Base-by-base conservation (phyloP, 345 rosid species). In the Rhodomyrtus tomentosa region DNA sequence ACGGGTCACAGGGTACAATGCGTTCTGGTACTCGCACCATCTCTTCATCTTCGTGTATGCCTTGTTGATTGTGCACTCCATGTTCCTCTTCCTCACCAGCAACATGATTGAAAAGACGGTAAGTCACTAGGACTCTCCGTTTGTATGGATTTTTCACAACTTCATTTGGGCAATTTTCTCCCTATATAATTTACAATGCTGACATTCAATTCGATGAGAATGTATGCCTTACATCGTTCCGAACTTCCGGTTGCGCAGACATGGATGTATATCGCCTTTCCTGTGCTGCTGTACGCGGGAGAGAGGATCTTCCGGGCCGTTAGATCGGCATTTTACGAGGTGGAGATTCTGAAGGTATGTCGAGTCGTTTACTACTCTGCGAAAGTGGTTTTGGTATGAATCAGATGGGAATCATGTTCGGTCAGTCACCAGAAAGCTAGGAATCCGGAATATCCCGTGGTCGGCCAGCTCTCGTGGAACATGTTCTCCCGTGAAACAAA, bases 21-120 rank as follows among this genome's bases (percentile, higher is more conserved):
- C 91, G 9, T 93, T 93, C 58, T 91, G 95, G 95, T 92, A 91
- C 89, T 92, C 93, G 22, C 93, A 92, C 90, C 95, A 92, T 83
- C 84, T 91, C 38, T 89, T 92, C 82, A 80, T 92, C 84, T 51
- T 88, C 29, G 93, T 92, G 45, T 92, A 92, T 62, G 88, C 85
- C 25, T 84, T 92, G 90, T 90, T 91, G 81, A 86, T 92, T 49
- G 91, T 90, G 42, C 95, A 92, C 87, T 90, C 91, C 83, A 90
- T 92, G 90, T 91, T 91, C 91, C 93, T 92, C 72, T 92, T 90
- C 88, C 89, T 92, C 15, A 90, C 92, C 81, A 82, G 85, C 86
- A 85, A 87, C 22, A 18, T 84, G 13, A 58, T 55, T 10, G 92
- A 89, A 54, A 92, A 91, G 83, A 91, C 95, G 84, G 95, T 92